Percentiles rank a stretch among this genome's conserved stretches.
Evolutionary conservation across 2,329 filamentous ascomycete species (phyloP).

Genomic region (Neurospora sp.): DNA sequence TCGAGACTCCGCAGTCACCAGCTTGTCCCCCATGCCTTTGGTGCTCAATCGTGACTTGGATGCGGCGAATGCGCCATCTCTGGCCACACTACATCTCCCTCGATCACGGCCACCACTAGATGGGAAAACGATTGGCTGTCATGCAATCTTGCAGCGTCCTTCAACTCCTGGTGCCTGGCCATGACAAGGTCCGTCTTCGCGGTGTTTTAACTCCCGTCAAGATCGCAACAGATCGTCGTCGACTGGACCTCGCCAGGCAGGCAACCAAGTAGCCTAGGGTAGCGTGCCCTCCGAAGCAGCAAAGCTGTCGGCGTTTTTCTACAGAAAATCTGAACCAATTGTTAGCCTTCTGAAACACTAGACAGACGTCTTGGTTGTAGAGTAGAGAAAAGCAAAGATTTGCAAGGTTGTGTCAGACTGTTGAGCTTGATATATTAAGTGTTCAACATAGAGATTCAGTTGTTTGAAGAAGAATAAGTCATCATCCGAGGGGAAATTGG

Average conservation of each 20-base stretch:
- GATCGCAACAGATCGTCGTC: background rate
- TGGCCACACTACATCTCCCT: background rate
- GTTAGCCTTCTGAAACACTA: background rate
- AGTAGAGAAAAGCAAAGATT: background rate
- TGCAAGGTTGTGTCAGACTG: background rate
- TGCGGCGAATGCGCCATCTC: background rate
- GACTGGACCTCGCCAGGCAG: background rate
- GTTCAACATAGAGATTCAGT: background rate
- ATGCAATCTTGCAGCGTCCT: background rate
- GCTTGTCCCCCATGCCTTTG: background rate
- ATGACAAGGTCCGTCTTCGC: background rate
- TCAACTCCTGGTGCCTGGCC: background rate
- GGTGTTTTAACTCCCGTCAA: background rate
- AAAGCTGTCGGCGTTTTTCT: background rate
- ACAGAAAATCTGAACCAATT: background rate
- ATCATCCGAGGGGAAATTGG: background rate
- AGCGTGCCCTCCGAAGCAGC: background rate
- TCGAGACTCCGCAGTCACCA: background rate
- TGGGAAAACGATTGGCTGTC: background rate
- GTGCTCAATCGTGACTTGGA: background rate
- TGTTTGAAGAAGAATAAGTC: background rate
- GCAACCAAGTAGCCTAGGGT: background rate
- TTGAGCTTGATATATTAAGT: slow-evolving; percentile 1
- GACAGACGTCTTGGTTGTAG: background rate
- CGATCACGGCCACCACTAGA: background rate